Evolutionary conservation across 2,329 filamentous ascomycete species (phyloP), one percentile per base, ranked within the genome.

Genomic region (Cladosporium sp.): DNA sequence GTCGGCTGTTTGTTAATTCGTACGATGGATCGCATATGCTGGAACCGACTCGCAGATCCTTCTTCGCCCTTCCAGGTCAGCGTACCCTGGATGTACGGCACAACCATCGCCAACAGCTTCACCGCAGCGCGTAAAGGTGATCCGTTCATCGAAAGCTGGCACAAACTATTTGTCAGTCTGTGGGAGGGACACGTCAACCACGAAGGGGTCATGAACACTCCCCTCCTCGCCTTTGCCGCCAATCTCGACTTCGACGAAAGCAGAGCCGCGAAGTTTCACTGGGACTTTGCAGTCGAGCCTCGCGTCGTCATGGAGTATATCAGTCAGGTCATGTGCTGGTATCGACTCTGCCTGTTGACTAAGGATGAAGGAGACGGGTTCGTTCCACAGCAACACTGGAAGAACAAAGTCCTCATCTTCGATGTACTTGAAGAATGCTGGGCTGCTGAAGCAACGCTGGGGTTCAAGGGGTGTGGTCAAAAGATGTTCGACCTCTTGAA

Each of bases 91-190:
- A 70, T 75, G 67, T 75, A 73, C 41, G 72, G 63, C 3, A 71
- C 74, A 24, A 61, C 68, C 7, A 75, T 76, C 54, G 72, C 74
- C 30, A 84, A 84, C 61, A 78, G 80, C 58, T 83, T 83, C 67
- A 76, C 84, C 14, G 79, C 80, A 2, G 72, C 77, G 1, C 77
- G 80, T 44, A 78, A 79, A 41, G 77, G 77, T 11, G 80, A 82
- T 62, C 71, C 72, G 0, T 82, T 84, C 55, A 58, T 58, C 55
- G 34, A 58, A 58, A 66, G 30, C 14, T 58, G 55, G 55, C 55
- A 41, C 34, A 80, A 67, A 3, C 30, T 66, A 4, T 69, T 66
- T 32, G 28, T 49, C n/a, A 21, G 54, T 2, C 24, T 70, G 32
- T 69, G 67, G 68, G 58, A 66, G 61, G 60, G 62, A 34, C 30